Conservation (phyloP, 208 protist genomes). For the Leishmania gerbilli region DNA sequence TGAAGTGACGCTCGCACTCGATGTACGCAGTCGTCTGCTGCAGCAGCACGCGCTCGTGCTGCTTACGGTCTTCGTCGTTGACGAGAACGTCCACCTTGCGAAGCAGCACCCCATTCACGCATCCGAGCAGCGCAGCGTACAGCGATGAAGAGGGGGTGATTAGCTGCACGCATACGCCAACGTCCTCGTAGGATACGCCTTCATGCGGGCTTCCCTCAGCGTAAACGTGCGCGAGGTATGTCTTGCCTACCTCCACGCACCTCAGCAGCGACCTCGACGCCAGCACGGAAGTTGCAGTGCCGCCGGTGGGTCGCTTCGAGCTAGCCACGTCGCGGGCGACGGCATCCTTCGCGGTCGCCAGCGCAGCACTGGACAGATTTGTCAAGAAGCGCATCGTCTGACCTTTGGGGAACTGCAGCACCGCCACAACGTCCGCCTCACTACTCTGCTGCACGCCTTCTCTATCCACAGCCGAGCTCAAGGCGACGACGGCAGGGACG, state of each 20-base stretch:
- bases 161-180: constrained; percentile 49
- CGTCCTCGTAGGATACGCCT: constrained; percentile 45
- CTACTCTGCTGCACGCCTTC: constrained; percentile 6
- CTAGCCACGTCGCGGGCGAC: not conserved
- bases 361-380: constrained; percentile 11
- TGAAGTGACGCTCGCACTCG: constrained; percentile 61
- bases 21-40: constrained; percentile 37
- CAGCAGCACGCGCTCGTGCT: constrained; percentile 26
- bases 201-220: constrained; percentile 45
- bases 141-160: not conserved
- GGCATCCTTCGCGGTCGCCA: not conserved
- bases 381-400: constrained; percentile 50
- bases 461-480: not conserved
- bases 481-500: not conserved
- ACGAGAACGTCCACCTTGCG: constrained; percentile 38
- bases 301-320: not conserved
- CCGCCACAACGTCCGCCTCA: constrained; percentile 29
- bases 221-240: constrained; percentile 52
- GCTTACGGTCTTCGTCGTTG: constrained; percentile 26
- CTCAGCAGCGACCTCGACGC: not conserved
- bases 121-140: constrained; percentile 16
- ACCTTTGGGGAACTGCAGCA: constrained; percentile 52
- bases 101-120: constrained; percentile 49
- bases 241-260: constrained; percentile 30
- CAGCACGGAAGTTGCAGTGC: not conserved